phyloP scores from a whole-genome alignment of 179 eudicot species.

The Beta lomatogona region DNA sequence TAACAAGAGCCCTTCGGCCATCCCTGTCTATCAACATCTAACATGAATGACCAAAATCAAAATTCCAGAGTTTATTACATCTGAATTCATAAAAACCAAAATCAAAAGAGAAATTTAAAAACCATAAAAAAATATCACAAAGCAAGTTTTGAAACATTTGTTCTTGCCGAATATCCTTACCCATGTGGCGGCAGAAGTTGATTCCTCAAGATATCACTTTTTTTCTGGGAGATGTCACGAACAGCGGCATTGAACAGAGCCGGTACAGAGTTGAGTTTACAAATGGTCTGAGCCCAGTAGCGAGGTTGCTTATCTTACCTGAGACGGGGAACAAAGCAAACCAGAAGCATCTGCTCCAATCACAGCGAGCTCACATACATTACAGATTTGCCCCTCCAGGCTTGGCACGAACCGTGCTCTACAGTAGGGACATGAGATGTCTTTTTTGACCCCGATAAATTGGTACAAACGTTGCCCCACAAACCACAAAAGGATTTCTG shows the following conservation, averaged over 20 bases:
- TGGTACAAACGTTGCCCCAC: constrained; percentile 85
- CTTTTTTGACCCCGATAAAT: constrained; percentile 90
- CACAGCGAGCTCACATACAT: constrained; percentile 84
- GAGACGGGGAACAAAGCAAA: constrained; percentile 84
- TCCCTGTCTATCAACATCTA: constrained; percentile 21
- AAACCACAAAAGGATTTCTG: constrained; percentile 74
- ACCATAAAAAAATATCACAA: constrained; percentile 22
- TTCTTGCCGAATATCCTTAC: constrained; percentile 16
- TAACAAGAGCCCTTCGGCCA: constrained; percentile 24
- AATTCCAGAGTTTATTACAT: constrained; percentile 32
- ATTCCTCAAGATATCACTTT: constrained; percentile 13
- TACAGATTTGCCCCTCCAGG: constrained; percentile 83
- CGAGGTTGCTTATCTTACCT: constrained; percentile 54
- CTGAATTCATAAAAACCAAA: constrained; percentile 20
- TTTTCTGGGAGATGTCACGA: constrained; percentile 1
- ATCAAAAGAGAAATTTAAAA: constrained; percentile 11
- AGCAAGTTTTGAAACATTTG: constrained; percentile 20
- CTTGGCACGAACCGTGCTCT: constrained; percentile 73
- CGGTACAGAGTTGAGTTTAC: neutral
- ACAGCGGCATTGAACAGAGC: constrained; percentile 12
- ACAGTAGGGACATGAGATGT: constrained; percentile 86
- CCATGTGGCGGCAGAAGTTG: constrained; percentile 18
- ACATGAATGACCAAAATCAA: constrained; percentile 34
- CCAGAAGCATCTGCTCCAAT: constrained; percentile 97
- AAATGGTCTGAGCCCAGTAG: neutral